Evolutionary conservation across 176 grass and related monocot genomes (phyloP), one percentile per base, ranked within the genome.

Genomic region (Oryza meridionalis): DNA sequence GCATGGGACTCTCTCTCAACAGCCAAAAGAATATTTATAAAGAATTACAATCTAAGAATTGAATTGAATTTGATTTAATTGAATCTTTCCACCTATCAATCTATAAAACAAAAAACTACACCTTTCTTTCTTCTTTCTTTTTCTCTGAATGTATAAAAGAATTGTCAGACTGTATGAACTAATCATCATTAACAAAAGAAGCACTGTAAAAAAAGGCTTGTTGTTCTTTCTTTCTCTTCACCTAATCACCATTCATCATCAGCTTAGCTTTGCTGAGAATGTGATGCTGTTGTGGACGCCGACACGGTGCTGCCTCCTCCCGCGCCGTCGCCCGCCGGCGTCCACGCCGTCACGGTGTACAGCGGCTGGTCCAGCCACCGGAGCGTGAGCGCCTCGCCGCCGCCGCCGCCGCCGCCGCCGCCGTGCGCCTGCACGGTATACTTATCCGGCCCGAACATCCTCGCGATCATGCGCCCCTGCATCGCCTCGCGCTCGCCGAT

Each of bases 261-360:
- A 70, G 62, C 11, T 73, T 46, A 89, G 74, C 88, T 86, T 73
- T 81, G 88, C 78, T 82, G 77, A 59, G 88, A 87, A 81, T 76
- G 78, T 50, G 78, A 90, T 68, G 88, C 83, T 59, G 88, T 82
- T 66, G 83, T 86, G 72, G 80, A 88, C 53, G 86, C 86, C 7
- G 76, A 89, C 79, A 87, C 64, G 33, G 90, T 79, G 81, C 88
- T 84, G 68, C 88, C 88, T 37, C 88, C 88, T 37, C 86, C 92
- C 35, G 86, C 88, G 55, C 81, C 75, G 42, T 97, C 89, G 76
- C 9, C 46, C 10, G 72, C 85, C 65, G 73, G 87, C 49, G 84
- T 53, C 94, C 94, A 97, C 50, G 94, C 91, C 22, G 94, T 90
- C 32, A 98, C 91, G 29, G 96, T 98, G 82, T 96, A 98, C n/a